These are phyloP conservation scores for Verticillium alfalfae DNA, from an alignment of 2,329 filamentous ascomycete genomes.

Conservation along the genomic window DNA sequence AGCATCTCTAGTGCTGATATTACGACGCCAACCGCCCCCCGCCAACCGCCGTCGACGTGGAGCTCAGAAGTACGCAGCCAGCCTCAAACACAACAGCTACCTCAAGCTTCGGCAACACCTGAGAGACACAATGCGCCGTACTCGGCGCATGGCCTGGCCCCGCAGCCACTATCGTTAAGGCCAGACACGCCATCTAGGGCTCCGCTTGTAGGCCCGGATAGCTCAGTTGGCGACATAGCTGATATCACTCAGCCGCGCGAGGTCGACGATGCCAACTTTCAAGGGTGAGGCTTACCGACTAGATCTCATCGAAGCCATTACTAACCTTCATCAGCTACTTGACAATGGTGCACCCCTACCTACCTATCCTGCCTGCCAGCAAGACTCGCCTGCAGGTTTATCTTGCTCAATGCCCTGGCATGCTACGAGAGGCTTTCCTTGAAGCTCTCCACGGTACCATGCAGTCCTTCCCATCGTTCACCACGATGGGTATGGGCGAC, in stretches of 20 bases:
- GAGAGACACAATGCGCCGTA: constrained; percentile 23
- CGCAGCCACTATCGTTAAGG: constrained; percentile 35
- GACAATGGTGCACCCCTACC: constrained; percentile 57
- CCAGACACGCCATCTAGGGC: constrained; percentile 28
- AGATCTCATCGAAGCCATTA: too few relatives aligned
- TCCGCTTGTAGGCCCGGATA: constrained; percentile 25
- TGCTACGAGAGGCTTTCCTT: constrained; percentile 58
- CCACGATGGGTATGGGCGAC: constrained; percentile 31
- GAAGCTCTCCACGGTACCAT: constrained; percentile 57
- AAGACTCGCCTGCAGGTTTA: constrained; percentile 50
- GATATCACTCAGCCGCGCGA: constrained; percentile 26
- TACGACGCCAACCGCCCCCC: constrained; percentile 33
- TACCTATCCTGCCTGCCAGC: constrained; percentile 58
- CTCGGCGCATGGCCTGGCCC: constrained; percentile 36
- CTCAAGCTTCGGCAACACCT: constrained; percentile 32
- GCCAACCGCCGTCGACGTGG: constrained; percentile 28
- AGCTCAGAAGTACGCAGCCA: constrained; percentile 35
- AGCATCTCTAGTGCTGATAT: constrained; percentile 29
- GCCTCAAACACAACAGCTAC: constrained; percentile 11
- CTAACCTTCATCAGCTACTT: constrained; percentile 47
- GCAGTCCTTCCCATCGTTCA: constrained; percentile 37
- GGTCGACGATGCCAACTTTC: constrained; percentile 38
- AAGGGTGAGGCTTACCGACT: constrained; percentile 30
- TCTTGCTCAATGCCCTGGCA: constrained; percentile 48
- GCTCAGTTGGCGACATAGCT: constrained; percentile 25